phyloP scores from a whole-genome alignment of 2,329 filamentous ascomycete genomes.

The Trichoderma hamatum region DNA sequence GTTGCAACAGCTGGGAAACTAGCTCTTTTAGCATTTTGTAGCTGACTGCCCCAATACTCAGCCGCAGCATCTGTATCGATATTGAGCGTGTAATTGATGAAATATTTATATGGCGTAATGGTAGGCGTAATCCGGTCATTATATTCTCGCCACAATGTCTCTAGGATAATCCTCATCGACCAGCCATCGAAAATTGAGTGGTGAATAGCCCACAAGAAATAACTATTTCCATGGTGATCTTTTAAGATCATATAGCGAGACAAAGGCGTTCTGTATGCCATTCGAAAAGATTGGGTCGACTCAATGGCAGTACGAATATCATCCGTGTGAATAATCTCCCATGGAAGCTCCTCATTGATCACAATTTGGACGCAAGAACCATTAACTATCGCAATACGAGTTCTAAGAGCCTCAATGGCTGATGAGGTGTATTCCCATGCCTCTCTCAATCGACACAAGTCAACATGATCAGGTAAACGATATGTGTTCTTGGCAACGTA shows the following conservation, averaged over 20 bases:
- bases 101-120: slow-evolving; percentile 3
- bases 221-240: not conserved
- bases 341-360: slow-evolving; percentile 25
- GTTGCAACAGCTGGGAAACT: slow-evolving; percentile 23
- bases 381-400: slow-evolving; percentile 25
- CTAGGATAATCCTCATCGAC: slow-evolving; percentile 30
- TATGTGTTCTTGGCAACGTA: slow-evolving; percentile 36
- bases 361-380: slow-evolving; percentile 27
- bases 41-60: slow-evolving; percentile 28
- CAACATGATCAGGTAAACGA: slow-evolving; percentile 33
- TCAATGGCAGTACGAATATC: not conserved
- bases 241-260: slow-evolving; percentile 3
- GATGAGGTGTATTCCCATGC: slow-evolving; percentile 33
- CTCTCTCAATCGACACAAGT: slow-evolving; percentile 34
- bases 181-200: slow-evolving; percentile 39
- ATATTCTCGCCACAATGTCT: slow-evolving; percentile 27
- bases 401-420: slow-evolving; percentile 16
- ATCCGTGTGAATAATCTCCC: not conserved
- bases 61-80: slow-evolving; percentile 21
- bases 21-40: slow-evolving; percentile 22
- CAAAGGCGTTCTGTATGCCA: slow-evolving; percentile 23
- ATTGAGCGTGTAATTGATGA: slow-evolving; percentile 18
- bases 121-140: not conserved
- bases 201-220: slow-evolving; percentile 35
- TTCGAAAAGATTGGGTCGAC: not conserved